Conservation (phyloP, 1,284 basidiomycete species). For the Puccinia horiana region DNA sequence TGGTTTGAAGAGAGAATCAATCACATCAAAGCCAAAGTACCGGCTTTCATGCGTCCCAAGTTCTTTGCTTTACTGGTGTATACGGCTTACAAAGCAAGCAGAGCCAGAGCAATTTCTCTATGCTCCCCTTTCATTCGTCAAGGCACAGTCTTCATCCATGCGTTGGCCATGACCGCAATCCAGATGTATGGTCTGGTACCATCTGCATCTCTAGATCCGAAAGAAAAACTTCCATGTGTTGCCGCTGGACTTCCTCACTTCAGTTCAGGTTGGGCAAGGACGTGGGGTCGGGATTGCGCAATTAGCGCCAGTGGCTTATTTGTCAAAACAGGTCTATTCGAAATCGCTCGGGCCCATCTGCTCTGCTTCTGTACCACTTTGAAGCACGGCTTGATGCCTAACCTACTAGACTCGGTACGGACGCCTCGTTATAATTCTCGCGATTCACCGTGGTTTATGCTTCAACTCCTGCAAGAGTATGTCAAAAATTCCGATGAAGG, state of each 20-base stretch:
- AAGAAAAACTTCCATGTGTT: slow-evolving; percentile 71
- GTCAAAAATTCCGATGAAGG: slow-evolving; percentile 81
- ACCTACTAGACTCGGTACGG: slow-evolving; percentile 72
- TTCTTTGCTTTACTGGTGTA: slow-evolving; percentile 87
- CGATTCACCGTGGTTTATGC: slow-evolving; percentile 96
- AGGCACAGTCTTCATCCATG: slow-evolving; percentile 84
- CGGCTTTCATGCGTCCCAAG: slow-evolving; percentile 85
- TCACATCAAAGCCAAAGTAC: slow-evolving; percentile 70
- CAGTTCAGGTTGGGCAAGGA: slow-evolving; percentile 82
- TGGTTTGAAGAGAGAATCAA: slow-evolving; percentile 86
- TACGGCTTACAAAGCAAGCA: slow-evolving; percentile 84
- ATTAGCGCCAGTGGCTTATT: slow-evolving; percentile 70
- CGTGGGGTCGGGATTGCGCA: slow-evolving; percentile 89
- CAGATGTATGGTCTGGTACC: slow-evolving; percentile 89
- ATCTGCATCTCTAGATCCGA: slow-evolving; percentile 76
- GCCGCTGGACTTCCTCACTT: slow-evolving; percentile 96
- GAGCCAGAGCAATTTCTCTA: slow-evolving; percentile 76
- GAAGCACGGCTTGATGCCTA: slow-evolving; percentile 72
- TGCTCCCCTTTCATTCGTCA: slow-evolving; percentile 78
- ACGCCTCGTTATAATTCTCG: slow-evolving; percentile 75
- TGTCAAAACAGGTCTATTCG: slow-evolving; percentile 84
- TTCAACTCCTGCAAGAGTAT: slow-evolving; percentile 97
- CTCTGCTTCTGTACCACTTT: slow-evolving; percentile 63
- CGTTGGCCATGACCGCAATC: slow-evolving; percentile 78
- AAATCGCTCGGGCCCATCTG: slow-evolving; percentile 80